Percentiles rank a stretch among this genome's conserved stretches.
Evolutionary conservation across 2,329 filamentous ascomycete genomes (phyloP).

Genomic region (Aspergillus melleus): DNA sequence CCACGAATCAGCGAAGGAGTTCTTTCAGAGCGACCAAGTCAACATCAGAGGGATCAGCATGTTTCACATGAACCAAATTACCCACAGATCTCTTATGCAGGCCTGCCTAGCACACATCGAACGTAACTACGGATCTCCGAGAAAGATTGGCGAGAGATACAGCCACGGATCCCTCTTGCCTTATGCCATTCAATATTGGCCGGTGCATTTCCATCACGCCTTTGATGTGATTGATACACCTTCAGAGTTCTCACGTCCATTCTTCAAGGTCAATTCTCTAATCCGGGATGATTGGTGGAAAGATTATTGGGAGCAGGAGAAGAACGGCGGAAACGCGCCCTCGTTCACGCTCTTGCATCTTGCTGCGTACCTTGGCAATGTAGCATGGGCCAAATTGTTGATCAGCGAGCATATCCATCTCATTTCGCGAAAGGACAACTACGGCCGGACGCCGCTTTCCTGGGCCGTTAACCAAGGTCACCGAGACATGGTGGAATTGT

Average conservation of each 20-base stretch:
- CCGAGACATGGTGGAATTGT: conserved; percentile 9
- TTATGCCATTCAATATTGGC: conserved; percentile 26
- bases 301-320: neutral
- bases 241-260: conserved; percentile 24
- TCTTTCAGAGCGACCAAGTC: conserved; percentile 25
- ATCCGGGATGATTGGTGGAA: conserved; percentile 26
- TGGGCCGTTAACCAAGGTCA: conserved; percentile 18
- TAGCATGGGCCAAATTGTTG: conserved; percentile 25
- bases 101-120: conserved; percentile 24
- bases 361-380: neutral
- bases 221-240: conserved; percentile 5
- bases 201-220: conserved; percentile 23
- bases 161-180: conserved; percentile 15
- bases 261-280: conserved; percentile 22
- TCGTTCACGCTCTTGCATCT: neutral
- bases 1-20: conserved; percentile 26
- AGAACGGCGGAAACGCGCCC: neutral
- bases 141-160: neutral
- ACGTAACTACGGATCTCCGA: conserved; percentile 10
- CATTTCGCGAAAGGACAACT: conserved; percentile 19
- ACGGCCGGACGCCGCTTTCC: conserved; percentile 11
- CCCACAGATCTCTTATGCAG: conserved; percentile 22
- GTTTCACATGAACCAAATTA: conserved; percentile 22
- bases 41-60: conserved; percentile 25
- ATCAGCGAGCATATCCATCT: conserved; percentile 17